phyloP scores from a whole-genome alignment of 164 flowering plant genomes.

The Platanus orientalis region DNA sequence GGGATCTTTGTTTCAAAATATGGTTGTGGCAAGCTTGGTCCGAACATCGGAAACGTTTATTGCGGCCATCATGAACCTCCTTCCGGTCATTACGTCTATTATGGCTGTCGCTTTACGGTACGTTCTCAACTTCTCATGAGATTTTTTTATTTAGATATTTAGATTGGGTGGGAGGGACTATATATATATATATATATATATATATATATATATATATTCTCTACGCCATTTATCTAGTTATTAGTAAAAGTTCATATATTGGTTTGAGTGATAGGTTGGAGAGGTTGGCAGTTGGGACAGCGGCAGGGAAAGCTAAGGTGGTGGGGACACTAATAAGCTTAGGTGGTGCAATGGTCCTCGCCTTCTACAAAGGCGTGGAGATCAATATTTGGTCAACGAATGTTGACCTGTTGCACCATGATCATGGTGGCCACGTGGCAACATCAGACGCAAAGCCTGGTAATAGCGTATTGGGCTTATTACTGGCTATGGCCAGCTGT shows the following conservation, averaged over 20 bases:
- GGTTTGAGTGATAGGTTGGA: conserved; percentile 31
- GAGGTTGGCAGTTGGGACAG: conserved; percentile 24
- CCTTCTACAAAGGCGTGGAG: conserved; percentile 55
- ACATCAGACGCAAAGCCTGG: conserved; percentile 8
- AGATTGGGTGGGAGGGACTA: no score
- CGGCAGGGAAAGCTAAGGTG: no score
- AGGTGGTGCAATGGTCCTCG: conserved; percentile 67
- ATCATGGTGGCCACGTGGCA: background rate
- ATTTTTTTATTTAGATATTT: no score
- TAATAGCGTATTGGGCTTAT: conserved; percentile 29
- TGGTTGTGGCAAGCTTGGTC: conserved; percentile 37
- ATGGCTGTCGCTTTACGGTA: conserved; percentile 47
- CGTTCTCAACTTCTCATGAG: no score
- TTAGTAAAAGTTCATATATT: no score
- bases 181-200: no score
- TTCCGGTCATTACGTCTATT: conserved; percentile 59
- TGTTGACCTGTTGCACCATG: conserved; percentile 25
- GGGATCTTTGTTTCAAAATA: conserved; percentile 43
- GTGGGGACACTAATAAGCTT: conserved; percentile 52
- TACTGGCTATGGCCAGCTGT: conserved; percentile 29
- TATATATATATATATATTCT: no score
- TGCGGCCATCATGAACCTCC: conserved; percentile 53
- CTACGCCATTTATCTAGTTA: no score
- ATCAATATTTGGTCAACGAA: conserved; percentile 35
- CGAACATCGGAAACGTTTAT: conserved; percentile 58